These are phyloP conservation scores for Trichoderma koningiopsis DNA, from an alignment of 2,329 filamentous ascomycete species.

Conservation along the genomic window DNA sequence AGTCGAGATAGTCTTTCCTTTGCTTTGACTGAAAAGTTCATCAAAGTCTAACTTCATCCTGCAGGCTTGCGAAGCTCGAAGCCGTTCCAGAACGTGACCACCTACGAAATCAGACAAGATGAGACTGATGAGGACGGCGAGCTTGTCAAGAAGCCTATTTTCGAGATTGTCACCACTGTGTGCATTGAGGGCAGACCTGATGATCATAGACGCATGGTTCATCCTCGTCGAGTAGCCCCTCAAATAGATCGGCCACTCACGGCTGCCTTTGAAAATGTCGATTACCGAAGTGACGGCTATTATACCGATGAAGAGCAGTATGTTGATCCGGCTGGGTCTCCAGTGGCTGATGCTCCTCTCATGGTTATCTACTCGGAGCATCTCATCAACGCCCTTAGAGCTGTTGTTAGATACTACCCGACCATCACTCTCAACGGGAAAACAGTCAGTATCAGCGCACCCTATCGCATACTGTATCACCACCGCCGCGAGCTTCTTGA, in stretches of 20 bases:
- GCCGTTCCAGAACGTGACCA: constrained; percentile 42
- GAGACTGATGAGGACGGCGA: constrained; percentile 28
- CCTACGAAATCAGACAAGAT: constrained; percentile 34
- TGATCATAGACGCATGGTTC: constrained; percentile 10
- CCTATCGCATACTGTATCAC: constrained; percentile 53
- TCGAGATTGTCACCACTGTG: constrained; percentile 49
- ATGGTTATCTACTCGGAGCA: constrained; percentile 50
- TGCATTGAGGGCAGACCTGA: constrained; percentile 30
- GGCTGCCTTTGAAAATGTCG: constrained; percentile 32
- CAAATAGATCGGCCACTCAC: constrained; percentile 37
- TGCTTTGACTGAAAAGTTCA: neutral
- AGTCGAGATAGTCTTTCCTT: constrained; percentile 27
- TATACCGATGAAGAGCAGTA: constrained; percentile 33
- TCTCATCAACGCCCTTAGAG: constrained; percentile 50
- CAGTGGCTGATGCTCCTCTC: constrained; percentile 38
- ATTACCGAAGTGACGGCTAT: constrained; percentile 34
- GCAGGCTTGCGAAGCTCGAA: constrained; percentile 43
- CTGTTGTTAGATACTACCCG: constrained; percentile 53
- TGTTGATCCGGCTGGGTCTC: constrained; percentile 31
- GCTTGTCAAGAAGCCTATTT: constrained; percentile 38
- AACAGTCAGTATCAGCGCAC: constrained; percentile 45
- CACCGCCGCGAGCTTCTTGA: constrained; percentile 46
- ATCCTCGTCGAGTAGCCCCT: constrained; percentile 21
- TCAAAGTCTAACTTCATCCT: constrained; percentile 25
- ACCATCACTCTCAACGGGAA: constrained; percentile 42